Base-by-base conservation (phyloP, 2,329 filamentous ascomycete species). In the Zelopaecilomyces penicillatus region DNA sequence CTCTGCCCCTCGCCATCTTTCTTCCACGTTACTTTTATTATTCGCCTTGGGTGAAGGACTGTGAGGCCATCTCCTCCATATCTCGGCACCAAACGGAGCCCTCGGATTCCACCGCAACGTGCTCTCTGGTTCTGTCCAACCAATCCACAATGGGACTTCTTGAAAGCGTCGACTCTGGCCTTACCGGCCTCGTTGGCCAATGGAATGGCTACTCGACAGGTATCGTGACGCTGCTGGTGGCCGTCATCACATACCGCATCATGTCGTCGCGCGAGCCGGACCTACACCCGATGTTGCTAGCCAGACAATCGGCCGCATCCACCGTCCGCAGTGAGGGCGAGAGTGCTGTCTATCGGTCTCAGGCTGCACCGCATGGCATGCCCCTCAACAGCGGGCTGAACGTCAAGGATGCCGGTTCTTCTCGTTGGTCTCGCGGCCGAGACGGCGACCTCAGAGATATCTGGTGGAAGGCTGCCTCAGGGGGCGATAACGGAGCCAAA, bases 381-480 rank as follows among this genome's bases (percentile, higher is more conserved):
- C 82, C 85, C 6, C 75, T 95, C 37, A 83, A 83, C 54, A 69
- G 75, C 33, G 87, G 89, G 4, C 71, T 95, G 39, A 87, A 87
- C 53, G 85, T 97, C 45, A 91, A 88, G 67, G 85, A 89, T 44
- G 68, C 83, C 0, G 85, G 83, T 37, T 80, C 84, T 38, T 84
- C 87, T 39, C 88, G 88, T 66, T 96, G 90, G 86, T 76, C 84
- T 7, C 72, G 76, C 45, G 91, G 91, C 40, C 82, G 85, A 45
- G 83, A 95, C 63, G 93, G 93, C 37, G 91, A 98, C 57, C 70
- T 98, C 52, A 78, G 91, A 44, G 91, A 98, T 65, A 74, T 98
- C 45, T 98, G 93, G 93, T 80, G 83, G 51, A 77, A 78, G 57
- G 85, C 81, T 36, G 73, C 82, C 7, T 73, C 72, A 44, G 87